phyloP scores from a whole-genome alignment of 2,329 filamentous ascomycete genomes.

The Leptodontidium sp. region DNA sequence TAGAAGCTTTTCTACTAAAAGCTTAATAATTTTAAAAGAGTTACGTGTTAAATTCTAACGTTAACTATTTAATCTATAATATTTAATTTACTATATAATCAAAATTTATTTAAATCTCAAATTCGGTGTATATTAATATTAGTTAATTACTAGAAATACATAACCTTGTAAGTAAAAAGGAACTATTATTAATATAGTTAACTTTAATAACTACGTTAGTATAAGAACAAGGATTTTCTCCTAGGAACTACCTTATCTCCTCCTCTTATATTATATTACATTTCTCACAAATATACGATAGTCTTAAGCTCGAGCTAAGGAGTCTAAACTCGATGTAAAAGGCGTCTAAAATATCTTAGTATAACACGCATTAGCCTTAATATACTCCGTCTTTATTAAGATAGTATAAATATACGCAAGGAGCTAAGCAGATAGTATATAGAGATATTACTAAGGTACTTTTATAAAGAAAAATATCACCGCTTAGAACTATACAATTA shows the following conservation, averaged over 20 bases:
- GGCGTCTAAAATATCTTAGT: slow-evolving; percentile 5
- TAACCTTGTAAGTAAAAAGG: no score
- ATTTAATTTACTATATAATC: no score
- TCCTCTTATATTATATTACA: neutral
- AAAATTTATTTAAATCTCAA: no score
- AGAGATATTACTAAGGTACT: neutral
- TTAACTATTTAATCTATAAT: no score
- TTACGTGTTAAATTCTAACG: no score
- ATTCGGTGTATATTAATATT: no score
- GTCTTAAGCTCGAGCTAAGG: neutral
- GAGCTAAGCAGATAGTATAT: slow-evolving; percentile 2
- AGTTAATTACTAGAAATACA: no score
- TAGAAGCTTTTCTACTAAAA: no score
- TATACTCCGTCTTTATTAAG: slow-evolving; percentile 6
- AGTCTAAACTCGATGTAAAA: slow-evolving; percentile 8
- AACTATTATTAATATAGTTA: slow-evolving; percentile 2
- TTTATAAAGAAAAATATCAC: neutral
- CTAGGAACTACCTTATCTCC: neutral
- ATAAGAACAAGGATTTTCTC: slow-evolving; percentile 7
- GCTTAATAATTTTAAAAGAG: no score
- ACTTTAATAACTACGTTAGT: neutral
- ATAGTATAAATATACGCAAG: neutral
- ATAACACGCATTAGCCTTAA: neutral
- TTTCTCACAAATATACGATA: neutral
- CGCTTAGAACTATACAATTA: neutral